Evolutionary conservation across 129 eudicot genomes (phyloP), one percentile per base, ranked within the genome.

Genomic region (Kitagawia praeruptora): DNA sequence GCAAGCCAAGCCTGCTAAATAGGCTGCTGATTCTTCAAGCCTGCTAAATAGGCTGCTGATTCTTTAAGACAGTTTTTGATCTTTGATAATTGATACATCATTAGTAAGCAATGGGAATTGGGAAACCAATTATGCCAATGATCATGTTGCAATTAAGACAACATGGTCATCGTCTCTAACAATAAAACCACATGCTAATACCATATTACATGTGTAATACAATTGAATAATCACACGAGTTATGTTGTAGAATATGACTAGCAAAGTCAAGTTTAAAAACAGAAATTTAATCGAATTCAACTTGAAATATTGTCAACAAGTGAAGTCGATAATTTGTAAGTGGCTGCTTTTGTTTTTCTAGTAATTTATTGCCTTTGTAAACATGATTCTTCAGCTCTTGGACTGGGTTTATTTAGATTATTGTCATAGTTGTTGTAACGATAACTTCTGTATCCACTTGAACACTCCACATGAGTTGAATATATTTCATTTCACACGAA

Each of bases 1-100:
- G 77, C 54, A 41, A 73, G 38, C 53, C 54, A 41, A 73, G 38
- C 53, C 49, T 73, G 38, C 76, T 73, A 66, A 28, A 64, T n/a
- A 66, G 72, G 72, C 21, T 66, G 72, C 21, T 31, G 21, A 66
- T 66, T 66, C 41, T 66, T 66, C 31, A 34, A 31, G 18, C 13
- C 3, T 73, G 38, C 76, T 73, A 66, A 27, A 64, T n/a, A 66
- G 72, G 72, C 23, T 67, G 73, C 23, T 31, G 23, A 67, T 67
- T 67, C 42, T 67, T 67, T 67, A 34, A 34, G 19, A 31, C 4
- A 66, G 8, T 4, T 11, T 64, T 56, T 58, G 1, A 58, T 58
- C 67, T 23, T 58, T 58, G 67, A 19, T 18, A 19, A 6, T 53
- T 53, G 2, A 21, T 56, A 2, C 12, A 61, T 61, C 69, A n/a